Base-by-base conservation (phyloP, 345 rosid genomes). In the Lepidium didymum region DNA sequence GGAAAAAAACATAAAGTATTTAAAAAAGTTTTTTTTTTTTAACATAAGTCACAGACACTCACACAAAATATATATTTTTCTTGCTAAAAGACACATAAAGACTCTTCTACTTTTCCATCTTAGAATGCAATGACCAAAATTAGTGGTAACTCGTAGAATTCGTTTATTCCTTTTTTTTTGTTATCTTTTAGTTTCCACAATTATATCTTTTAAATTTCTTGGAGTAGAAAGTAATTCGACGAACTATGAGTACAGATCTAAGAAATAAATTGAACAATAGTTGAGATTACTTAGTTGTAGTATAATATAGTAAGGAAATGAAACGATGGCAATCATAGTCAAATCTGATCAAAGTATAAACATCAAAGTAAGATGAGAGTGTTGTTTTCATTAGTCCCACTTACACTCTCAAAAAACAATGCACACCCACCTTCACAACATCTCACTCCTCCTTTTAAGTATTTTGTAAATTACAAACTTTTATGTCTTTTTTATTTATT, bases 301-400 rank as follows among this genome's bases (percentile, higher is more conserved):
- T 35, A 34, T 15, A 3, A n/a, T 5, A 8, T 53, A 56, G 18
- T 33, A 67, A 54, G 36, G 43, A 55, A 15, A 43, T 34, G 27
- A 33, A 36, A 45, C 33, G 36, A 60, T 61, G 42, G 0, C 55
- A 62, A 45, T 71, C 56, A 54, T 11, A 44, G 35, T 63, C 40
- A 25, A 45, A 53, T 54, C n/a, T 14, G 69, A 36, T 54, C 4
- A 53, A 62, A 53, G 23, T 21, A 54, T 54, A 53, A 53, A 52
- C 62, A 61, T 70, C 68, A 44, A 4, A 34, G 66, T 70, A 50
- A 13, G 74, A 41, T 61, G 44, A 19, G 27, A 59, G 13, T 41
- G 41, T 46, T 41, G 61, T 33, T 44, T 53, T 62, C 61, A 62
- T 62, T 34, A 43, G 13, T 21, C 62, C 46, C 37, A 61, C 69